Conservation (phyloP, 2,329 filamentous ascomycete species). For the Penicillium sp. region DNA sequence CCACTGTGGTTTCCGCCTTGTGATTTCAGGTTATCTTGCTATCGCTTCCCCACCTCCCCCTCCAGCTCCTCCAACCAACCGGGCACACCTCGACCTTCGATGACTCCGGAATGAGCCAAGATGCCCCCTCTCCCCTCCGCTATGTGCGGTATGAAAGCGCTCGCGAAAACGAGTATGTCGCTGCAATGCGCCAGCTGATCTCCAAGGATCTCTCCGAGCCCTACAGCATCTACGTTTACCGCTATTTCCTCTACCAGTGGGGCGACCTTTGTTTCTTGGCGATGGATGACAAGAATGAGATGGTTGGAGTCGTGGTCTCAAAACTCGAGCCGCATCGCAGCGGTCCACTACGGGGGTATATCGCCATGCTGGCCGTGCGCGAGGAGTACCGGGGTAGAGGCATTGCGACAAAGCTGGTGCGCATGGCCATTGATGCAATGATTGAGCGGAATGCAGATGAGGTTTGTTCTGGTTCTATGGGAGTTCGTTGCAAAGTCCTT, state of each 20-base stretch:
- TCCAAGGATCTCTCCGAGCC: slow-evolving; percentile 96
- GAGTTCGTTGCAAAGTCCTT: background rate
- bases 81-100: slow-evolving; percentile 7
- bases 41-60: background rate
- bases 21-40: slow-evolving; percentile 1
- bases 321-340: slow-evolving; percentile 90
- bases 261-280: slow-evolving; percentile 92
- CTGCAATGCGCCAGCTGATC: slow-evolving; percentile 87
- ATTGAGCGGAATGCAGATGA: slow-evolving; percentile 80
- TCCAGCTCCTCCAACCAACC: background rate
- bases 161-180: slow-evolving; percentile 68
- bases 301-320: slow-evolving; percentile 90
- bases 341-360: slow-evolving; percentile 87
- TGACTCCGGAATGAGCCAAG: slow-evolving; percentile 30
- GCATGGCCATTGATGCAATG: slow-evolving; percentile 90
- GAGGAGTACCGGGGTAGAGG: slow-evolving; percentile 77
- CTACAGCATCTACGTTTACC: slow-evolving; percentile 98
- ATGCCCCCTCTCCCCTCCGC: slow-evolving; percentile 48
- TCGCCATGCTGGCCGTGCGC: slow-evolving; percentile 95
- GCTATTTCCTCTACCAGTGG: slow-evolving; percentile 98
- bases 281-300: slow-evolving; percentile 51
- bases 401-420: slow-evolving; percentile 86
- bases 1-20: slow-evolving; percentile 12
- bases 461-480: slow-evolving; percentile 36
- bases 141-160: slow-evolving; percentile 61